phyloP scores from a whole-genome alignment of 257 asterid species.

The Petunia axillaris region DNA sequence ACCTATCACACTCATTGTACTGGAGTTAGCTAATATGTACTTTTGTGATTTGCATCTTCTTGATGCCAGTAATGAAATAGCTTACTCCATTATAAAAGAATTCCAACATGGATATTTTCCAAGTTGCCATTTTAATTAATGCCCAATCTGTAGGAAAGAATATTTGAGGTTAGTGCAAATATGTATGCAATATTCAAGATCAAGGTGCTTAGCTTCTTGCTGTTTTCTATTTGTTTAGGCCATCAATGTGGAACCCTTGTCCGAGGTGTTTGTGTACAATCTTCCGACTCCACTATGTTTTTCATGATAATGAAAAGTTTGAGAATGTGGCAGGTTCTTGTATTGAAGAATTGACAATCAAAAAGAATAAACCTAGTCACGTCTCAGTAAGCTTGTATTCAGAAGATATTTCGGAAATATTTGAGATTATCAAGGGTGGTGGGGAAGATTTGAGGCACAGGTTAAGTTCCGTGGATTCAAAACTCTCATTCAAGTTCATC shows the following conservation, averaged over 20 bases:
- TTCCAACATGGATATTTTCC: background rate
- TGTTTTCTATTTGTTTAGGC: conserved; percentile 9
- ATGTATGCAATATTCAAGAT: background rate
- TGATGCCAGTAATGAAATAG: no score
- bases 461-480: conserved; percentile 41
- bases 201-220: conserved; percentile 8
- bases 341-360: background rate
- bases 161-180: background rate
- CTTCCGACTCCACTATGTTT: background rate
- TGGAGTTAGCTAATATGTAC: no score
- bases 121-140: background rate
- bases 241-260: background rate
- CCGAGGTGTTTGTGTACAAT: background rate
- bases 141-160: conserved; percentile 5
- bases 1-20: no score
- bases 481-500: conserved; percentile 37
- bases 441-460: conserved; percentile 51
- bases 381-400: background rate
- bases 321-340: conserved; percentile 26
- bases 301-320: background rate
- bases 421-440: conserved; percentile 51
- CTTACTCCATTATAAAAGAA: no score
- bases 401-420: conserved; percentile 26
- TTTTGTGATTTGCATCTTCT: no score
- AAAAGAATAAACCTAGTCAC: background rate